Evolutionary conservation across 2,329 filamentous ascomycete genomes (phyloP), one percentile per base, ranked within the genome.

Genomic region (Calonectria honghensis): DNA sequence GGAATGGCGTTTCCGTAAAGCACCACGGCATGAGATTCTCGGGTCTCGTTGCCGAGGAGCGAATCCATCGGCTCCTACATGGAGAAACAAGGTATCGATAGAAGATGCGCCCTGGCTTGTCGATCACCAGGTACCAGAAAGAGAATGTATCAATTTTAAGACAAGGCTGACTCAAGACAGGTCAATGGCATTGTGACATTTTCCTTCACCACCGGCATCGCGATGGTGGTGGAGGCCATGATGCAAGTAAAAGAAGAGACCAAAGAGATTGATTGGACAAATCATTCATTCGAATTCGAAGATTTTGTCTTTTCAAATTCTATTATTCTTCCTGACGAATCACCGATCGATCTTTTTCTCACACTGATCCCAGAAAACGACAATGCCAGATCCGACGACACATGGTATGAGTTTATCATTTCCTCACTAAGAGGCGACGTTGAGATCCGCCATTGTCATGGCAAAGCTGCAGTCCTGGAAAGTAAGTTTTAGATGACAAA

Each of bases 251-350:
- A 79, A 29, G 78, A 79, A 51, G 78, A 79, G 70, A 66, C 3
- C 20, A 78, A 75, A n/a, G 75, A 77, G 57, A n/a, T 75, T 68
- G 65, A 79, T 32, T 79, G 78, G 78, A 11, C 70, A 31, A 75
- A 66, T 6, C 72, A 67, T 70, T 77, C 75, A 11, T 77, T 79
- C 18, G 76, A 79, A 48, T 72, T 79, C 24, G 69, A 79, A 68
- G 78, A 79, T 37, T 79, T 79, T 70, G 70, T 79, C 68, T 79
- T 79, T 63, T 79, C 78, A 6, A 79, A 79, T 61, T 79, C 78
- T 0, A 79, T 79, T n/a, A 79, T 79, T 59, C 78, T 79, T 65
- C 78, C 78, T 20, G 78, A 79, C 9, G 78, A 79, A 5, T 31
- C 65, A 1, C 75, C 68, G 0, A 79, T 79, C 4, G 75, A 79